Evolutionary conservation across 2,329 filamentous ascomycete genomes (phyloP).

Genomic region (Cercospora canescens): DNA sequence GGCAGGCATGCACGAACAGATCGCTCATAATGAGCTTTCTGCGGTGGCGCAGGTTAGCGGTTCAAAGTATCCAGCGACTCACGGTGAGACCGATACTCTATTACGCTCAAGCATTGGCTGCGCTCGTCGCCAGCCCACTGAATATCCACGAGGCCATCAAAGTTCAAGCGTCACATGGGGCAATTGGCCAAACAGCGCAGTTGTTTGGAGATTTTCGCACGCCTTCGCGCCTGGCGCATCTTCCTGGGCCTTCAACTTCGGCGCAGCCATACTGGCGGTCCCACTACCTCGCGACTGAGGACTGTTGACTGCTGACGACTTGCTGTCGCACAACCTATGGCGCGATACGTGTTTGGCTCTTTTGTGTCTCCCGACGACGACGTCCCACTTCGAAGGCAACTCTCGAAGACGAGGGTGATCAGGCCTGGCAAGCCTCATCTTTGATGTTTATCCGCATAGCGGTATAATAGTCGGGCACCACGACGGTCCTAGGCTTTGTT

Average conservation of each 20-base stretch:
- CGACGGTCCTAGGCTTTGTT: neutral
- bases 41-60: neutral
- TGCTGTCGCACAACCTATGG: too few species aligned
- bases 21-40: neutral
- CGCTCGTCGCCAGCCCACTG: neutral
- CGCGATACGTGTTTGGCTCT: neutral
- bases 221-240: neutral
- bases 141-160: neutral
- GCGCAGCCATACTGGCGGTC: neutral
- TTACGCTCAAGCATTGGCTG: neutral
- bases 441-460: neutral
- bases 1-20: neutral
- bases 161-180: neutral
- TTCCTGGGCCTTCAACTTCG: neutral
- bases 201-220: neutral
- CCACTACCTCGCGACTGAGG: neutral
- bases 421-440: neutral
- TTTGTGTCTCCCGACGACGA: neutral
- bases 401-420: neutral
- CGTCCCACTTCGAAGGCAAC: neutral
- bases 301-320: neutral
- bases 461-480: neutral
- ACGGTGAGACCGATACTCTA: neutral
- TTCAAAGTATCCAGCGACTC: neutral
- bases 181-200: neutral